A percentile compares a stretch with the other conserved stretches of the same genome.
Evolutionary conservation across 306 rosid species (phyloP).

Genomic region (Carpinus viminea): DNA sequence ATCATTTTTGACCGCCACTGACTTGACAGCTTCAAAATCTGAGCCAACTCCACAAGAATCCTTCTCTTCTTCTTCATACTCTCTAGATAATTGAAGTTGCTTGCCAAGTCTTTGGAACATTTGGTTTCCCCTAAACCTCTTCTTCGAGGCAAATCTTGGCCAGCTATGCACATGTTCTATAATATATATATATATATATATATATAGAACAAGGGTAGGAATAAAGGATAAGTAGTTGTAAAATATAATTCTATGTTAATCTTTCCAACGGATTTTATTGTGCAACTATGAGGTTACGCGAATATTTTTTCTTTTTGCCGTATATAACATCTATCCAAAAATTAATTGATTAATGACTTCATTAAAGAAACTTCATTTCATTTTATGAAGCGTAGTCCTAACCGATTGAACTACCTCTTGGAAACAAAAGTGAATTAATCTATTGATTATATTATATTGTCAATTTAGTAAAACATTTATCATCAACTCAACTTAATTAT

Average conservation of each 20-base stretch:
- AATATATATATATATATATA: neutral
- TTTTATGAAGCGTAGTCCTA: no score
- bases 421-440: no score
- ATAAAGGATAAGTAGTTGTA: neutral
- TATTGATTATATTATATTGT: neutral
- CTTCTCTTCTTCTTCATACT: conserved; percentile 7
- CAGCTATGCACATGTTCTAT: neutral
- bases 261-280: neutral
- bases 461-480: neutral
- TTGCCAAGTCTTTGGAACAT: conserved; percentile 27
- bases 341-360: no score
- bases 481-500: neutral
- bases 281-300: neutral
- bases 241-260: neutral
- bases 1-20: neutral
- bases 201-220: neutral
- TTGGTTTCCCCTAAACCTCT: conserved; percentile 29
- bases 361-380: no score
- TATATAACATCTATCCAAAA: no score
- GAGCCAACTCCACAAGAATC: neutral
- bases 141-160: neutral
- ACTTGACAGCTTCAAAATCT: neutral
- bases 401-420: no score
- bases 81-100: conserved; percentile 18
- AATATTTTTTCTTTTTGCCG: neutral